These are phyloP conservation scores for Laguncularia racemosa DNA, from an alignment of 345 rosid genomes.

Conservation along the genomic window DNA sequence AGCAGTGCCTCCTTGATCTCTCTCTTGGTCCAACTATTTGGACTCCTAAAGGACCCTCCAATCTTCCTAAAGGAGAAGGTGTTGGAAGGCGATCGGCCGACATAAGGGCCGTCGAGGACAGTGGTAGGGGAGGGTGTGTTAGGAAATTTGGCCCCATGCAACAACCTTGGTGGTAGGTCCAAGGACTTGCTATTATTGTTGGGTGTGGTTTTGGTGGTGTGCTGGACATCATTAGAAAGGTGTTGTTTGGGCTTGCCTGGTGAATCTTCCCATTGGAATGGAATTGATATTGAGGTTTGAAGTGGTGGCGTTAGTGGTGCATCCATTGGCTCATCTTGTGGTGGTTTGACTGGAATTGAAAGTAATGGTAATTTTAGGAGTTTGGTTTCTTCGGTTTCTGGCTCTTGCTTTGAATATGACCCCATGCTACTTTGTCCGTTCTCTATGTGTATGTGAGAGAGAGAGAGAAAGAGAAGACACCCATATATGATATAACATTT, in stretches of 20 bases:
- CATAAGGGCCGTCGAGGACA: constrained; percentile 6
- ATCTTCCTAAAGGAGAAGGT: constrained; percentile 13
- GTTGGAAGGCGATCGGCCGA: constrained; percentile 5
- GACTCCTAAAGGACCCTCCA: constrained; percentile 11
- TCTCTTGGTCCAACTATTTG: background rate
- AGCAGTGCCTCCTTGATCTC: background rate
- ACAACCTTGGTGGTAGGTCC: constrained; percentile 7
- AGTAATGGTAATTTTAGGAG: too few relatives aligned
- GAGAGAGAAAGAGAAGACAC: too few relatives aligned
- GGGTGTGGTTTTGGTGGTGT: background rate
- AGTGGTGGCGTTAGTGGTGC: constrained; percentile 1
- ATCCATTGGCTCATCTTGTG: too few relatives aligned
- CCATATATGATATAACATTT: too few relatives aligned
- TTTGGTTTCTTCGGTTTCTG: too few relatives aligned
- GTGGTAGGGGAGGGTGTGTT: constrained; percentile 5
- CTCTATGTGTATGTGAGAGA: too few relatives aligned
- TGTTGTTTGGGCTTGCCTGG: constrained; percentile 10
- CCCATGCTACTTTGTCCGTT: too few relatives aligned
- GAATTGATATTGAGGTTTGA: constrained; percentile 5
- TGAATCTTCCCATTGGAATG: constrained; percentile 9
- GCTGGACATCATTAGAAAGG: background rate
- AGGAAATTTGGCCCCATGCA: constrained; percentile 1
- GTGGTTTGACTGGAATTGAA: too few relatives aligned
- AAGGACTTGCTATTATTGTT: background rate
- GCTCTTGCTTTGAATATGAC: too few relatives aligned